Conservation (phyloP, 371 early-diverging fungal genomes). For the Parasitella parasitica region DNA sequence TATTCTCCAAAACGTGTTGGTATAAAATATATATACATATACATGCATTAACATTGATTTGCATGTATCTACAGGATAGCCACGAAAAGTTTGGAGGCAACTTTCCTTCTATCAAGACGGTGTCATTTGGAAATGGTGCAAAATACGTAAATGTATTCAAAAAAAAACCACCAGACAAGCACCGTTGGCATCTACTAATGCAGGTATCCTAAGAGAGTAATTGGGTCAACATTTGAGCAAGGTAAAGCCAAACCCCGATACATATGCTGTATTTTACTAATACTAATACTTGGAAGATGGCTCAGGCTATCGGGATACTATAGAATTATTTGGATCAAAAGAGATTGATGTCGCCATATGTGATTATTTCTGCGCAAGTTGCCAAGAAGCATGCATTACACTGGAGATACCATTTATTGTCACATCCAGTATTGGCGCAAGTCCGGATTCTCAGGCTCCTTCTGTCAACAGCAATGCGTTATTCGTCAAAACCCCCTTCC, state of each 20-base stretch:
- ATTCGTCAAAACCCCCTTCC: neutral
- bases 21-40: neutral
- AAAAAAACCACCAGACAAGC: neutral
- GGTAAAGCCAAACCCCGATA: neutral
- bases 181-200: neutral
- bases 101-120: slow-evolving; percentile 9
- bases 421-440: neutral
- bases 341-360: slow-evolving; percentile 15
- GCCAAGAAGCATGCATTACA: slow-evolving; percentile 8
- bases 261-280: no score
- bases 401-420: slow-evolving; percentile 5
- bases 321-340: neutral
- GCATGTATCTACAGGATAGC: neutral
- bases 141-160: neutral
- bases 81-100: slow-evolving; percentile 19
- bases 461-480: slow-evolving; percentile 19
- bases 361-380: slow-evolving; percentile 10
- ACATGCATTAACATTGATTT: no score
- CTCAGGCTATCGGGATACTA: neutral
- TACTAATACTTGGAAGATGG: neutral
- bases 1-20: no score
- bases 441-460: slow-evolving; percentile 14
- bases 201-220: neutral
- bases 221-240: neutral
- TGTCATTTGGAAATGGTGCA: neutral